Base-by-base conservation (phyloP, 2,329 filamentous ascomycete genomes). In the Celoporthe dispersa region DNA sequence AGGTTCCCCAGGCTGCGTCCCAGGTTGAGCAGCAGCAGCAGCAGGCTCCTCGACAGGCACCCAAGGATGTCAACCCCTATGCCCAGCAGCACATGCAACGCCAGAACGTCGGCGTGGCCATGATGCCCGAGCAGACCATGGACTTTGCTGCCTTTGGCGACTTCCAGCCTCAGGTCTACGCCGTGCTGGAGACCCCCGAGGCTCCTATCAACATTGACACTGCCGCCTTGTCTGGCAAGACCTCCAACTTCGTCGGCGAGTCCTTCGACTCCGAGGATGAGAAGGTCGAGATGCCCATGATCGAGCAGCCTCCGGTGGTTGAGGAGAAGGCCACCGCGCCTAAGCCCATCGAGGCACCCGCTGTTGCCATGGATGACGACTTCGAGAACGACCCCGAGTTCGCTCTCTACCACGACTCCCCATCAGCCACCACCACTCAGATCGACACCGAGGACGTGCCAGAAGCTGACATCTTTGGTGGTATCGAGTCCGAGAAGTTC, bases 111-210 rank as follows among this genome's bases (percentile, higher is more conserved):
- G 90, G 90, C 77, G 92, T 97, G 87, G 89, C 92, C 70, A 92
- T 94, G 87, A 89, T 97, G 62, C 93, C 94, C 1, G 94, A 97
- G 81, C 90, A 92, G 75, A 85, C 83, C 66, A 85, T 94, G 80
- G 92, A 97, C 76, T 90, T 94, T 75, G 88, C 90, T 67, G 88
- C 91, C 81, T 86, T 96, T n/a, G 83, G 78, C 73, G 85, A 84
- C 78, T 90, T 88, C 79, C 90, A 92, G 77, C 90, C 90, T 33
- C 89, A 90, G 77, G 90, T 92, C 64, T 97, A 92, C 76, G 88
- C 93, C 64, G 88, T 94, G 22, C 80, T 88, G n/a, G 89, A 92
- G 73, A 86, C 92, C 2, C 90, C 91, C 2, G 87, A 91, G 74
- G 90, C 91, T 6, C 80, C 84, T 60, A 61, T 71, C 12, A 76